A percentile compares a stretch with the other conserved stretches of the same genome.
Conservation (phyloP, 495 filamentous ascomycete genomes). For the Apodospora peruviana region DNA sequence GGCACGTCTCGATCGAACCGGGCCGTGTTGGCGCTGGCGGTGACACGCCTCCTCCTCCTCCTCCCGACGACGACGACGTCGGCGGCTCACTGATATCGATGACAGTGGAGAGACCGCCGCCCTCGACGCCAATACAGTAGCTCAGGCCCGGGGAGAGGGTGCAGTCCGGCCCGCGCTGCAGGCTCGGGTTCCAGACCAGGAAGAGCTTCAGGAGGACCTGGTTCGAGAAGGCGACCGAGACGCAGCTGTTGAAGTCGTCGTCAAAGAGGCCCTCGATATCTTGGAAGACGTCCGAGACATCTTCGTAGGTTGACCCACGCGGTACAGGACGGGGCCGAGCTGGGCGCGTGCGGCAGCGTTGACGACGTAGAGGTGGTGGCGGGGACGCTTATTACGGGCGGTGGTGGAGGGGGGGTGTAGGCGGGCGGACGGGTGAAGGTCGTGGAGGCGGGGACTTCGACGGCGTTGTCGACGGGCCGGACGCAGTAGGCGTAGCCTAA, state of each 20-base stretch:
- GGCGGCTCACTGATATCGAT: too few relatives aligned
- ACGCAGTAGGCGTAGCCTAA: background rate
- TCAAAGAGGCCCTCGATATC: too few relatives aligned
- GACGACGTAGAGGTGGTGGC: too few relatives aligned
- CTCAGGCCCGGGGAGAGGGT: background rate
- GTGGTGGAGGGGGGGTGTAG: background rate
- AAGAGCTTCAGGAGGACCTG: background rate
- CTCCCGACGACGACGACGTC: too few relatives aligned
- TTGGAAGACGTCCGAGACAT: background rate
- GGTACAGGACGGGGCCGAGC: background rate
- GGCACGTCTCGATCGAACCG: slow-evolving; percentile 32
- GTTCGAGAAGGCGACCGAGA: background rate
- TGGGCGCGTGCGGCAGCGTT: background rate
- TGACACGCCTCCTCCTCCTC: too few relatives aligned
- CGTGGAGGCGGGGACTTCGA: background rate
- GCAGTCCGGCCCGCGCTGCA: background rate
- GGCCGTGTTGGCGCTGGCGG: slow-evolving; percentile 29
- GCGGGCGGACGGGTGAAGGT: background rate
- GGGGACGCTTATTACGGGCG: background rate
- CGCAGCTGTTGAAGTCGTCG: background rate
- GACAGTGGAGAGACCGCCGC: too few relatives aligned
- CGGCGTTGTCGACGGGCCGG: background rate
- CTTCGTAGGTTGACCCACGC: background rate
- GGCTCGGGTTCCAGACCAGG: background rate
- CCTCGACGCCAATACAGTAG: background rate